phyloP scores from a whole-genome alignment of 495 filamentous ascomycete genomes.

The Aspergillus incahuasiensis region DNA sequence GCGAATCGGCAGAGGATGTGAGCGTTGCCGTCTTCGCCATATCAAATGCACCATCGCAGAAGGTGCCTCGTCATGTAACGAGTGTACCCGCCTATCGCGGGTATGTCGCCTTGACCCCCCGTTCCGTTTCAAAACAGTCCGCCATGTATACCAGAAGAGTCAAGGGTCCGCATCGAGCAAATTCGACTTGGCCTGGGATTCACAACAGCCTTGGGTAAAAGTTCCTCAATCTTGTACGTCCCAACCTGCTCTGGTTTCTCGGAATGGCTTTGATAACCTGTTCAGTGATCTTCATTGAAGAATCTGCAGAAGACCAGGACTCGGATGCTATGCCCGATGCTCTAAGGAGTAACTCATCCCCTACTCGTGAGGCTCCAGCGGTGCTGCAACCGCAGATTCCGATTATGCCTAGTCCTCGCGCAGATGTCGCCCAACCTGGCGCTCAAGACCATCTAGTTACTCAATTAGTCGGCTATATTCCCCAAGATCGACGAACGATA shows the following conservation, averaged over 20 bases:
- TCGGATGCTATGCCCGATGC: constrained; percentile 4
- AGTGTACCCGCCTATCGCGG: constrained; percentile 30
- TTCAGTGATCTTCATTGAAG: constrained; percentile 33
- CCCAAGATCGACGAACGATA: background rate
- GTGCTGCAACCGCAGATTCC: background rate
- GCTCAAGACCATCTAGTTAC: background rate
- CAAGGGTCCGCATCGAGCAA: constrained; percentile 21
- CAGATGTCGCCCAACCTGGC: background rate
- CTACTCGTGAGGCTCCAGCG: background rate
- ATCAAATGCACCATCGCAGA: constrained; percentile 31
- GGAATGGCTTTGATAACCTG: background rate
- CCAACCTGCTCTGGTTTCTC: background rate
- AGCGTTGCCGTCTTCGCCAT: constrained; percentile 39
- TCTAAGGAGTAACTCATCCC: background rate
- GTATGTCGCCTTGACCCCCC: constrained; percentile 33
- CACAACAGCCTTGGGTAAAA: constrained; percentile 32
- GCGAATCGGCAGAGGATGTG: constrained; percentile 39
- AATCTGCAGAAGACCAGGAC: constrained; percentile 19
- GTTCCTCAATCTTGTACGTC: constrained; percentile 27
- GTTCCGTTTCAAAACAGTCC: constrained; percentile 35
- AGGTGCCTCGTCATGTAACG: constrained; percentile 30
- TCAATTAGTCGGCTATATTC: background rate
- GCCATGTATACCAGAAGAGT: constrained; percentile 35
- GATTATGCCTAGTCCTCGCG: background rate
- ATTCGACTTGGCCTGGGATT: constrained; percentile 35